Evolutionary conservation across 768 basidiomycete genomes (phyloP), one percentile per base, ranked within the genome.

Genomic region (Suillus sp.): DNA sequence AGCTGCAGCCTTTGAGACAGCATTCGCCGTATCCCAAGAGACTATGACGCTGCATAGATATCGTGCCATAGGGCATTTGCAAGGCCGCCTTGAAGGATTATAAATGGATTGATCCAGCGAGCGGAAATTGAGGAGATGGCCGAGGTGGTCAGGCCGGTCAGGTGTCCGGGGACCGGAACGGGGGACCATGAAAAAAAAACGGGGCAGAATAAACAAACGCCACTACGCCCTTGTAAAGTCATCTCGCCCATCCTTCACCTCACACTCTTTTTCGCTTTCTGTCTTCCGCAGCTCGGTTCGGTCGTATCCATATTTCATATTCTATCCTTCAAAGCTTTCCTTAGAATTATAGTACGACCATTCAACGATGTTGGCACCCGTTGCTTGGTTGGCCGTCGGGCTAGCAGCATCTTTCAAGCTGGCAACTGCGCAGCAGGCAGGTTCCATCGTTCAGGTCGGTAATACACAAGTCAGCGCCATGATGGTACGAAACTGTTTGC

Each of bases 381-480:
- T 77, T 35, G 75, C 79, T 25, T 69, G 83, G 72, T 74, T 84
- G 65, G 79, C 76, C 61, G 67, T 87, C 66, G 80, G 78, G 67
- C 77, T 87, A 32, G 80, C 79, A 42, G 70, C 73, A 3, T 65
- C 65, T n/a, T 66, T 71, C 35, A 71, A 35, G 64, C 68, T 51
- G 62, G 75, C 45, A 54, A 67, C 63, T 14, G 48, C 34, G 13
- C 38, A 32, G 30, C 27, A 62, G 38, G 63, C 45, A 16, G 75
- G 74, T 37, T 68, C 71, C 3, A 60, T 75, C 47, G 62, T 62
- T 1, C 61, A 70, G 18, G 75, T 65, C 1, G 72, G 75, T 42
- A 61, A 61, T 37, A 84, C 84, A 0, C 72, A 71, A 59, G 81
- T 85, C 65, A 80, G 78, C 56, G 84, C 79, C 0, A 85, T 85